A percentile compares a stretch with the other conserved stretches of the same genome.
Conservation (phyloP, 2,329 filamentous ascomycete species). For the Neofusicoccum sp. region DNA sequence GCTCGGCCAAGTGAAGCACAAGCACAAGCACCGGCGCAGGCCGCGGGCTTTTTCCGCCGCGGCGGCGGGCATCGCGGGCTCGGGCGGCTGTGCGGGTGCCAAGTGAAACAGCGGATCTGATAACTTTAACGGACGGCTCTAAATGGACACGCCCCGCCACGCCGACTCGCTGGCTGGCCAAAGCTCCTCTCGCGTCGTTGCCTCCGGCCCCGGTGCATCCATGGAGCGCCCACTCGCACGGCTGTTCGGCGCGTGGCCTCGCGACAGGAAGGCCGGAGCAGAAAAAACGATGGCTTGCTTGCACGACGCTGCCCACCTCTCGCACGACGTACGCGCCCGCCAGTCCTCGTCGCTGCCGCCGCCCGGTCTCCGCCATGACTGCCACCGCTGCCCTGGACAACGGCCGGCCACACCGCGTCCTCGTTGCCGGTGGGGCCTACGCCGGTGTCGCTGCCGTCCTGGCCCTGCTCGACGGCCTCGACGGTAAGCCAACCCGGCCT, state of each 20-base stretch:
- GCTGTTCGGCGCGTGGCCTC: neutral
- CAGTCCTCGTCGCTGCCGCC: too few species aligned
- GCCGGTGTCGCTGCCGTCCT: conserved; percentile 68
- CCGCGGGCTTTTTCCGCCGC: neutral
- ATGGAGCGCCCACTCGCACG: neutral
- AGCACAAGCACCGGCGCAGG: neutral
- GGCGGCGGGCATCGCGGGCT: neutral
- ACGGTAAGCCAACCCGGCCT: conserved; percentile 56
- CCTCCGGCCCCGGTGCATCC: neutral
- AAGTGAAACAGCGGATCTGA: conserved; percentile 15
- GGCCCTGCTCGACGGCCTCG: conserved; percentile 68
- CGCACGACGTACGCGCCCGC: too few species aligned
- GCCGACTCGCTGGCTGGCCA: neutral
- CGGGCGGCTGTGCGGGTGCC: neutral
- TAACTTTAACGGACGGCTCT: conserved; percentile 16
- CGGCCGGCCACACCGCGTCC: conserved; percentile 42
- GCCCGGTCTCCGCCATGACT: neutral
- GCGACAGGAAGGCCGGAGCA: neutral
- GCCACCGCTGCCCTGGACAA: neutral
- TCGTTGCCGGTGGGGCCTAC: conserved; percentile 73
- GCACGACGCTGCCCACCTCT: neutral
- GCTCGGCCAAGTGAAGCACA: neutral
- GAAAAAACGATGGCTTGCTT: neutral
- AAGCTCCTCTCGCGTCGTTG: neutral
- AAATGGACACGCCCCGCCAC: neutral